Base-by-base conservation (phyloP, 768 basidiomycete genomes). In the Xerocomus potaroensis region DNA sequence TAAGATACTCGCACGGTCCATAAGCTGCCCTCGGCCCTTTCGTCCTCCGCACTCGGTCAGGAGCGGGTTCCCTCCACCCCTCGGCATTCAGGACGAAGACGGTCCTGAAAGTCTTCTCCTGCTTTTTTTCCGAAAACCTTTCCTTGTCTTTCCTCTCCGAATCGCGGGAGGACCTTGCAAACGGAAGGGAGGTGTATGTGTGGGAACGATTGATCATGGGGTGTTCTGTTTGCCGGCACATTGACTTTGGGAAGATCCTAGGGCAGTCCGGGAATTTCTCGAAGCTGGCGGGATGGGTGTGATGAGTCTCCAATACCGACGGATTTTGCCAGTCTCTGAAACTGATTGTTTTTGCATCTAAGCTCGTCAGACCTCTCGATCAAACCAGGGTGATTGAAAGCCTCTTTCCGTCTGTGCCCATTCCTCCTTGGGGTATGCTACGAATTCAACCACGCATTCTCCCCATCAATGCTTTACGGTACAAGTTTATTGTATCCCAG, bases 211-310 rank as follows among this genome's bases (percentile, higher is more conserved):
- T 95, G 38, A 83, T 93, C 58, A 81, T 90, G 8, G 87, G 84
- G 0, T 95, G 96, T 60, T 98, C 29, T 79, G 80, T 39, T 65
- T 96, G 44, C 73, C 98, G 27, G 75, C 81, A 4, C 91, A 93
- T 51, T 99, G 96, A 96, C 72, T 96, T 7, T 99, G 94, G 94
- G 95, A 98, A 58, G 94, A 96, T 57, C 83, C 93, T 0, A 78
- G 74, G 43, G 84, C 88, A 0, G 91, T 96, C 42, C 76, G 83
- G 50, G 92, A 90, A 61, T 95, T 97, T 60, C 71, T 99, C 53
- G 84, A 90, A 58, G 85, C 91, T 7, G 91, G 93, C 18, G 92
- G 91, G 42, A 69, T 99, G 40, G 87, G 90, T 44, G 83, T 93
- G 58, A 94, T 97, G 65, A 59, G 92, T 80, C n/a, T n/a, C n/a